A percentile compares a stretch with the other conserved stretches of the same genome.
phyloP scores from a whole-genome alignment of 129 eudicot genomes.

The Pulicaria dysenterica region DNA sequence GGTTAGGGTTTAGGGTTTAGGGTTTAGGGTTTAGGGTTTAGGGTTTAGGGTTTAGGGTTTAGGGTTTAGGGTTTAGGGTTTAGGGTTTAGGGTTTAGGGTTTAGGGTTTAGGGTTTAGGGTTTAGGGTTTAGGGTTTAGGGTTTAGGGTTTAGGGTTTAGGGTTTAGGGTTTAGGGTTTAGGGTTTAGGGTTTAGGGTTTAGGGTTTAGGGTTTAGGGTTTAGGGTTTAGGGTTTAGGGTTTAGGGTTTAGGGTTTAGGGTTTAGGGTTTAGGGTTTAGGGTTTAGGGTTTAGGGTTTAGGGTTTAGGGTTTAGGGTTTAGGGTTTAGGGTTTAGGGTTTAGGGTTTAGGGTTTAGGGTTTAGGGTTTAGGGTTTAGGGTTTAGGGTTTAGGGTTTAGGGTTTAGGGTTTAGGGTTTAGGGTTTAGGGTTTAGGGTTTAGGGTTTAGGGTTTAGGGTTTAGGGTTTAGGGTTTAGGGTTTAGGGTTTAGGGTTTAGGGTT shows the following conservation, averaged over 20 bases:
- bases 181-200: neutral
- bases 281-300: neutral
- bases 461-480: neutral
- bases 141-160: constrained; percentile 21
- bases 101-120: constrained; percentile 1
- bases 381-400: constrained; percentile 11
- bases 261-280: constrained; percentile 6
- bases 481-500: neutral
- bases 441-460: constrained; percentile 13
- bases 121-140: constrained; percentile 13
- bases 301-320: constrained; percentile 5
- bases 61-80: neutral
- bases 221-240: constrained; percentile 13
- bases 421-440: constrained; percentile 27
- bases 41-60: neutral
- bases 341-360: constrained; percentile 16
- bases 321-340: constrained; percentile 21
- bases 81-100: constrained; percentile 5
- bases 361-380: constrained; percentile 12
- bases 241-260: constrained; percentile 13
- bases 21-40: neutral
- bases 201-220: neutral
- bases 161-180: constrained; percentile 8
- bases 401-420: constrained; percentile 16
- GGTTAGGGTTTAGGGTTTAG: neutral